A percentile compares a stretch with the other conserved stretches of the same genome.
Evolutionary conservation across 805 yeast species (phyloP).

Genomic region (Ogataea dorogensis): DNA sequence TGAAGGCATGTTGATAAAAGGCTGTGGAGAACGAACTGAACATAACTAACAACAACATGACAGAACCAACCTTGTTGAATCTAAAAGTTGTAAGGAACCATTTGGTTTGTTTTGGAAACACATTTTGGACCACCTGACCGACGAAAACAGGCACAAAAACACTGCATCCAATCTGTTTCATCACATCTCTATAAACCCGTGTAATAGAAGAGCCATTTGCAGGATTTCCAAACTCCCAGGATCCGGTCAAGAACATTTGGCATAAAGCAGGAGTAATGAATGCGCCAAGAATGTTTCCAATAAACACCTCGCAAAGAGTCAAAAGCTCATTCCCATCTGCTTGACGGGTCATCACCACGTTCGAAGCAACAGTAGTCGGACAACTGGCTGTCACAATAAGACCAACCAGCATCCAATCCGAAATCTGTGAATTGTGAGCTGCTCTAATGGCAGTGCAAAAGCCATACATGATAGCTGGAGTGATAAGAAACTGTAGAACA

Average conservation of each 20-base stretch:
- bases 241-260: constrained; percentile 60
- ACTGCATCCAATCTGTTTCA: constrained; percentile 80
- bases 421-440: constrained; percentile 58
- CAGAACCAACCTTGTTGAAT: constrained; percentile 71
- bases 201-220: constrained; percentile 53
- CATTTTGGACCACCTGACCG: constrained; percentile 79
- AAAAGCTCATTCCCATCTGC: constrained; percentile 79
- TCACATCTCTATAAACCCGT: constrained; percentile 65
- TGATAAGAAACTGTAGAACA: constrained; percentile 62
- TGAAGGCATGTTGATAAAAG: constrained; percentile 77
- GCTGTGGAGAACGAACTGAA: constrained; percentile 76
- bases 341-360: constrained; percentile 85
- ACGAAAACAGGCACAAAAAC: constrained; percentile 84
- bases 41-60: constrained; percentile 69
- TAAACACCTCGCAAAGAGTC: constrained; percentile 79
- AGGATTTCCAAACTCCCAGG: constrained; percentile 82
- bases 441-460: constrained; percentile 63
- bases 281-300: constrained; percentile 83
- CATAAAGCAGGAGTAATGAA: constrained; percentile 83
- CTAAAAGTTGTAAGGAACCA: constrained; percentile 57
- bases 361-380: constrained; percentile 90
- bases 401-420: constrained; percentile 78
- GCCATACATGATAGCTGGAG: constrained; percentile 55
- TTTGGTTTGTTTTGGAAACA: constrained; percentile 62
- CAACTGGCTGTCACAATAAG: constrained; percentile 79